A percentile compares a stretch with the other conserved stretches of the same genome.
These are phyloP conservation scores for Aspergillus saccharolyticus DNA, from an alignment of 495 filamentous ascomycete genomes.

Conservation along the genomic window DNA sequence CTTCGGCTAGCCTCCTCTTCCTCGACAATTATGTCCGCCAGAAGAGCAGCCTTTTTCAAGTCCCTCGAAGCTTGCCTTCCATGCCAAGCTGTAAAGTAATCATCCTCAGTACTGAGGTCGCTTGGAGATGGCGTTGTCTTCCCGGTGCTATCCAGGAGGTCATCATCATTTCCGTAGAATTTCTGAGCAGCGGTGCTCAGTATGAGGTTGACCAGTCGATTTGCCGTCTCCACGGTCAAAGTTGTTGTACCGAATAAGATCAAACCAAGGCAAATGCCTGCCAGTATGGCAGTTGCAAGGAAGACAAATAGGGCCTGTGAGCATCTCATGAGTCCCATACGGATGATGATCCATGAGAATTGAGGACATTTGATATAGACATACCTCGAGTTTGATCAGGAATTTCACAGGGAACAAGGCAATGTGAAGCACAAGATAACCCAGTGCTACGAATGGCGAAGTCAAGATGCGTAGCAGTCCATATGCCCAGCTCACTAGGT, in stretches of 20 bases:
- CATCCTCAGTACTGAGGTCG: slow-evolving; percentile 14
- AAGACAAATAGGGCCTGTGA: slow-evolving; percentile 60
- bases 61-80: slow-evolving; percentile 23
- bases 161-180: background rate
- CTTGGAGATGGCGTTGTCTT: slow-evolving; percentile 3
- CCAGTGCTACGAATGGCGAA: slow-evolving; percentile 44
- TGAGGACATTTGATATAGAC: no score
- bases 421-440: slow-evolving; percentile 30
- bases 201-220: slow-evolving; percentile 5
- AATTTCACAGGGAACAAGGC: slow-evolving; percentile 38
- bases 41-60: slow-evolving; percentile 32
- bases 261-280: slow-evolving; percentile 50
- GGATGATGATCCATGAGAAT: no score
- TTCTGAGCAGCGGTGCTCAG: background rate
- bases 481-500: slow-evolving; percentile 20
- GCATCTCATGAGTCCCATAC: slow-evolving; percentile 24
- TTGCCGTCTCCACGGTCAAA: slow-evolving; percentile 7
- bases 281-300: slow-evolving; percentile 53
- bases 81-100: slow-evolving; percentile 34
- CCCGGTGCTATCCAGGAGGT: background rate
- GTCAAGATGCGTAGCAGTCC: slow-evolving; percentile 29
- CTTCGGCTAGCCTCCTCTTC: slow-evolving; percentile 49
- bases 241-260: slow-evolving; percentile 40
- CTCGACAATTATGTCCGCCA: slow-evolving; percentile 60
- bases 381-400: slow-evolving; percentile 61